Evolutionary conservation across 2,329 filamentous ascomycete genomes (phyloP), one percentile per base, ranked within the genome.

Genomic region (Myriosclerotinia curreyana): DNA sequence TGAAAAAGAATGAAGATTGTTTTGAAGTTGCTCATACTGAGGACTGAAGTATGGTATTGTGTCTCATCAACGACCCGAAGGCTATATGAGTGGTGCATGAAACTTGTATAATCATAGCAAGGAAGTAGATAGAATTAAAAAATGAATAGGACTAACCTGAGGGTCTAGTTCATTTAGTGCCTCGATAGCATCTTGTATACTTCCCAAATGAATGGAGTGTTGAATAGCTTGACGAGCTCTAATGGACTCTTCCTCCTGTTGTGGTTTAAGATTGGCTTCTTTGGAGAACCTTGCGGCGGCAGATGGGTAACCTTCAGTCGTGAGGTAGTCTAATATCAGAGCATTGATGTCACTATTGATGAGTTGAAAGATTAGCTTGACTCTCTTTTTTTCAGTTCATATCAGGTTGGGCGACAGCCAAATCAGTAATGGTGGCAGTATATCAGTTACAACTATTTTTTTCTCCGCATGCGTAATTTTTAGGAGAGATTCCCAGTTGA

Each of bases 401-500:
- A 31, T 49, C 40, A 31, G 42, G 42, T 44, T 51, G 36, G 44
- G 28, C 42, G 7, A 59, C 38, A 64, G 52, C 15, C 34, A 65
- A 22, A 56, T 38, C 59, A 44, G 22, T 49, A 51, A 54, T 15
- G 36, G n/a, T 58, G 59, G 31, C 70, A 71, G 71, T 74, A 69
- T 74, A 67, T 89, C 86, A 88, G 86, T 87, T 83, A 86, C 86
- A 90, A 89, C 86, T 90, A 87, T 88, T 82, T 80, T 82, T 78
- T 87, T 92, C 87, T 99, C 95, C 89, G 91, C 95, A 99, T 84
- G 79, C 72, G 70, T 77, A 79, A 81, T 79, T 86, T 84, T 91
- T 98, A 91, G 90, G 95, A 99, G 96, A 99, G 95, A 99, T 99
- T 99, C 95, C 95, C 95, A 99, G 96, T 91, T 88, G 73, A 87